A percentile compares a stretch with the other conserved stretches of the same genome.
These are phyloP conservation scores for Lecanoromycetidae sp. DNA, from an alignment of 2,329 filamentous ascomycete genomes.

Conservation along the genomic window DNA sequence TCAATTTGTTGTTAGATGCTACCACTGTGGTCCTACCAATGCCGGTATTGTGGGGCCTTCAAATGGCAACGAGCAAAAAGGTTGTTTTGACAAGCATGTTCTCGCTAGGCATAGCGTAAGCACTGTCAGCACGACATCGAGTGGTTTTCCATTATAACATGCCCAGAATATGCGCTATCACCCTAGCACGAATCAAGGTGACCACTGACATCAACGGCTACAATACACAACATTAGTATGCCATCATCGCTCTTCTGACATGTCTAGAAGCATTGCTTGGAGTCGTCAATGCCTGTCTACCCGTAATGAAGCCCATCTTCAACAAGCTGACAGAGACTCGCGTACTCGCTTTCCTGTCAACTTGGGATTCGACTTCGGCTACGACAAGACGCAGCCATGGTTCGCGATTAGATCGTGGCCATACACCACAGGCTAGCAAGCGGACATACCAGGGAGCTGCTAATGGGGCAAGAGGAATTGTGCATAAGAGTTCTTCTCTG, in stretches of 20 bases:
- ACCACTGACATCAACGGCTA: slow-evolving; percentile 4
- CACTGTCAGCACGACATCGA: too few species aligned
- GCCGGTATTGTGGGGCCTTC: slow-evolving; percentile 12
- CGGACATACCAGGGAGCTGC: not conserved
- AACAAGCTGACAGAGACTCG: not conserved
- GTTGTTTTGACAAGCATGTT: slow-evolving; percentile 13
- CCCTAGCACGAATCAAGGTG: slow-evolving; percentile 4
- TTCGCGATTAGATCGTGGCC: not conserved
- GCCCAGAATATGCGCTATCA: slow-evolving; percentile 13
- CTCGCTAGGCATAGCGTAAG: slow-evolving; percentile 13
- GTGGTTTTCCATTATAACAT: not conserved
- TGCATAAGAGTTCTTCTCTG: not conserved
- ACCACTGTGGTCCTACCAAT: slow-evolving; percentile 12
- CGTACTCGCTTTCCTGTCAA: not conserved
- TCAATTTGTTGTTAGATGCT: slow-evolving; percentile 15
- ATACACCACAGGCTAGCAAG: not conserved
- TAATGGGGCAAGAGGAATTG: not conserved
- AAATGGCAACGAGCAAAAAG: slow-evolving; percentile 11
- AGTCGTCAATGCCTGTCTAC: slow-evolving; percentile 10
- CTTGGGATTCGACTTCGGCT: not conserved
- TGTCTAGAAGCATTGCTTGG: slow-evolving; percentile 10
- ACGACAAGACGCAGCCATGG: not conserved
- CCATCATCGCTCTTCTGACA: slow-evolving; percentile 7
- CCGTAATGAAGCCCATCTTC: slow-evolving; percentile 11
- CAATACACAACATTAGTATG: slow-evolving; percentile 5